Conservation (phyloP, 768 basidiomycete genomes). For the Suillus occidentalis region DNA sequence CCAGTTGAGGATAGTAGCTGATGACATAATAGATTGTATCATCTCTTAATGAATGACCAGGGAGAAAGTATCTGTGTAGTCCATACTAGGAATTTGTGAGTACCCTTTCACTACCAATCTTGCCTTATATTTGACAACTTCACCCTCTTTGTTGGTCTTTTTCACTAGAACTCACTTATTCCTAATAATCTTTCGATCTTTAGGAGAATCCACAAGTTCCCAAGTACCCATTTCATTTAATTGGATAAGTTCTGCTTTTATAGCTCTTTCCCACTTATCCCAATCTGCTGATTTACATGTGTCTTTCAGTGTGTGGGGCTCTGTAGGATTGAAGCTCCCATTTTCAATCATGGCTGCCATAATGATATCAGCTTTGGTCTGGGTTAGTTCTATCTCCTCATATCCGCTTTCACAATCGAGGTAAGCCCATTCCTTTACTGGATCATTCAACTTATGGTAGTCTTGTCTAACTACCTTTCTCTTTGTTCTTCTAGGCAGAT, state of each 20-base stretch:
- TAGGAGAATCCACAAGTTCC: slow-evolving; percentile 25
- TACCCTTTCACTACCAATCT: slow-evolving; percentile 41
- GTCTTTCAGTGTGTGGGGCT: not conserved
- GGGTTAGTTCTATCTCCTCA: not conserved
- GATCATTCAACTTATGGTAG: not conserved
- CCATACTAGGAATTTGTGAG: slow-evolving; percentile 35
- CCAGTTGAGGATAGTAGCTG: slow-evolving; percentile 21
- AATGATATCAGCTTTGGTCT: not conserved
- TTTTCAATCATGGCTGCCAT: not conserved
- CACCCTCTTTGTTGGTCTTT: slow-evolving; percentile 5
- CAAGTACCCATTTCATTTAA: slow-evolving; percentile 16
- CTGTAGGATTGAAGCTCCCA: not conserved
- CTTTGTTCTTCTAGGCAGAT: not conserved
- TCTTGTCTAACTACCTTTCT: slow-evolving; percentile 1
- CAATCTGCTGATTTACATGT: not conserved
- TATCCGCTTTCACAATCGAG: not conserved
- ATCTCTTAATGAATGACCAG: slow-evolving; percentile 27
- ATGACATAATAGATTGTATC: slow-evolving; percentile 25
- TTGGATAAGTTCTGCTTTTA: slow-evolving; percentile 2
- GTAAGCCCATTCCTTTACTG: not conserved
- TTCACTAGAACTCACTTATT: slow-evolving; percentile 30
- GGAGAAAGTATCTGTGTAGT: slow-evolving; percentile 36
- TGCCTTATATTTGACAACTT: slow-evolving; percentile 29
- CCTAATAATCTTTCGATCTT: slow-evolving; percentile 22
- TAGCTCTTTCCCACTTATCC: slow-evolving; percentile 7